phyloP scores from a whole-genome alignment of 2,329 filamentous ascomycete genomes.

The Fusarium solani-melongenae region DNA sequence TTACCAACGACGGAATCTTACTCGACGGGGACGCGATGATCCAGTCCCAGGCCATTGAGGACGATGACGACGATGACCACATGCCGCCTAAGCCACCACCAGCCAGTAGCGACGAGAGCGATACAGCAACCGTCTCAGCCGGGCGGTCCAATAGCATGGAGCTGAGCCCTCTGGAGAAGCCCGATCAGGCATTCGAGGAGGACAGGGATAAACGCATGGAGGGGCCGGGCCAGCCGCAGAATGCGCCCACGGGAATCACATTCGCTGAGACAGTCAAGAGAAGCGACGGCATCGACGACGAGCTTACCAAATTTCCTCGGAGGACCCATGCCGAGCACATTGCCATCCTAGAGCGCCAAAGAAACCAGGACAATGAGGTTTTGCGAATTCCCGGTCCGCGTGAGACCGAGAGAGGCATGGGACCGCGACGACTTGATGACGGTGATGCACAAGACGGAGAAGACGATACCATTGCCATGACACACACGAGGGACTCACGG shows the following conservation, averaged over 20 bases:
- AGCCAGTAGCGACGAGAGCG: constrained; percentile 52
- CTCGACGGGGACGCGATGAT: constrained; percentile 47
- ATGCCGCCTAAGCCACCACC: constrained; percentile 38
- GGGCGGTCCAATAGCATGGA: constrained; percentile 42
- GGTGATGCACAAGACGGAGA: constrained; percentile 51
- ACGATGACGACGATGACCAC: constrained; percentile 47
- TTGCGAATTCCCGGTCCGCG: constrained; percentile 91
- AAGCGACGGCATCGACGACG: constrained; percentile 65
- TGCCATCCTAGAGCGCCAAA: constrained; percentile 86
- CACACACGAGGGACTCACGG: constrained; percentile 43
- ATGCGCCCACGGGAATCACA: constrained; percentile 60
- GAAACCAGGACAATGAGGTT: constrained; percentile 78
- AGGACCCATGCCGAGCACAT: constrained; percentile 80
- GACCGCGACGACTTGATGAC: constrained; percentile 67
- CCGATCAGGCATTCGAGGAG: constrained; percentile 24
- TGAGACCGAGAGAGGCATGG: constrained; percentile 85
- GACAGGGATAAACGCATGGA: constrained; percentile 16
- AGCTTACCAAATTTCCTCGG: constrained; percentile 57
- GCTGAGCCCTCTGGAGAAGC: constrained; percentile 35
- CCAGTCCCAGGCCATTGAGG: constrained; percentile 41
- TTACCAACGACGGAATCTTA: constrained; percentile 71
- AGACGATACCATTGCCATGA: constrained; percentile 46
- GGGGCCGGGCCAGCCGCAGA: constrained; percentile 17
- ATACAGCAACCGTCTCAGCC: constrained; percentile 46
- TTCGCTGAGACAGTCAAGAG: constrained; percentile 75